phyloP scores from a whole-genome alignment of 1,139 yeast species.

The Zygosaccharomyces pseudobailii region DNA sequence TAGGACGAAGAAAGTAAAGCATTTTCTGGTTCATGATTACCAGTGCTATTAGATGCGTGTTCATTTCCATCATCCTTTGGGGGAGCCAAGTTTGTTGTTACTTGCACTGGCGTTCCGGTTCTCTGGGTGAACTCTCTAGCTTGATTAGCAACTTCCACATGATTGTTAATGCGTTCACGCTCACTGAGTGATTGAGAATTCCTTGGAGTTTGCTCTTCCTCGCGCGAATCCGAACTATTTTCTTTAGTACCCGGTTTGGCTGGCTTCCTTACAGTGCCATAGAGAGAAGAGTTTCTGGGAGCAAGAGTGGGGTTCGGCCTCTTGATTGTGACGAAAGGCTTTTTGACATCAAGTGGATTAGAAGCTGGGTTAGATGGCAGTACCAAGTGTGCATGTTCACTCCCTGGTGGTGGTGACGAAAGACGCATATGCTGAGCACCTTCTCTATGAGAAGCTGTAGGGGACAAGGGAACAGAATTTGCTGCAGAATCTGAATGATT shows the following conservation, averaged over 20 bases:
- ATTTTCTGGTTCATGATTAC: conserved; percentile 2
- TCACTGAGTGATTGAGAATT: conserved; percentile 1
- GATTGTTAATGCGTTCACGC: conserved; percentile 10
- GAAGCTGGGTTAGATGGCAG: conserved; percentile 71
- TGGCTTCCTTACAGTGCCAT: conserved; percentile 6
- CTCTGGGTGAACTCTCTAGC: conserved; percentile 16
- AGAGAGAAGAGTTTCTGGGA: conserved; percentile 11
- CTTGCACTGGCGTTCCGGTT: conserved; percentile 19
- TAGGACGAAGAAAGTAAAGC: conserved; percentile 24
- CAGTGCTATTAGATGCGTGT: not conserved
- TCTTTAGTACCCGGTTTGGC: not conserved
- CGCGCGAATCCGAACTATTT: not conserved
- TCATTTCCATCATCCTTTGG: not conserved
- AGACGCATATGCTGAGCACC: not conserved
- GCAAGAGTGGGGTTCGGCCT: conserved; percentile 37
- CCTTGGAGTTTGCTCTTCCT: not conserved
- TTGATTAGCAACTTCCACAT: conserved; percentile 14
- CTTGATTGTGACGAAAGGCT: conserved; percentile 66
- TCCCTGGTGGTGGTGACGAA: conserved; percentile 3
- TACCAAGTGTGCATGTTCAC: conserved; percentile 17
- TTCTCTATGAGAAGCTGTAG: not conserved
- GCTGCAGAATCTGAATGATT: not conserved
- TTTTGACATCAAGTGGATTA: conserved; percentile 72
- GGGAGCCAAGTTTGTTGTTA: conserved; percentile 11
- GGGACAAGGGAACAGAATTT: not conserved